Evolutionary conservation across 1,284 basidiomycete genomes (phyloP).

Genomic region (Tranzscheliella williamsii): DNA sequence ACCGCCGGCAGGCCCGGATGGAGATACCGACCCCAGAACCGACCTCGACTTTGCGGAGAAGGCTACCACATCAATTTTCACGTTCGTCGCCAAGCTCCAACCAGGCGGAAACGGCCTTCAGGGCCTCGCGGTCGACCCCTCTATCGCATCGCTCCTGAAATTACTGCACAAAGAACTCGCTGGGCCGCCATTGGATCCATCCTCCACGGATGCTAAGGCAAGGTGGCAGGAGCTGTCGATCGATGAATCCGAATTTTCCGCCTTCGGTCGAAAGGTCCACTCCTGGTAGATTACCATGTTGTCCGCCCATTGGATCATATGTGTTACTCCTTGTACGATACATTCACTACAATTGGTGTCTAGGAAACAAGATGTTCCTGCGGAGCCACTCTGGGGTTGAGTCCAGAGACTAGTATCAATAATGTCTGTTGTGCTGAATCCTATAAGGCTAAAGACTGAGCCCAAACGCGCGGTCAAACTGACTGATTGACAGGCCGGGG

Average conservation of each 20-base stretch:
- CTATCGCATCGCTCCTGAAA: conserved; percentile 1
- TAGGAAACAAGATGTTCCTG: too few relatives aligned
- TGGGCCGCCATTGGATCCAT: conserved; percentile 5
- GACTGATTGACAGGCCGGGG: too few relatives aligned
- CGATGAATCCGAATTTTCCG: conserved; percentile 2
- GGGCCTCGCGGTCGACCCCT: background rate
- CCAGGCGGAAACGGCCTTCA: background rate
- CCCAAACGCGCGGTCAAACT: too few relatives aligned
- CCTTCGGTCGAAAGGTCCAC: background rate
- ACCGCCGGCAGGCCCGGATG: conserved; percentile 69
- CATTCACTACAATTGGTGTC: too few relatives aligned
- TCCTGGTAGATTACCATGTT: background rate
- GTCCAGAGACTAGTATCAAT: too few relatives aligned
- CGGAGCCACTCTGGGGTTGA: too few relatives aligned
- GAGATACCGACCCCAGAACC: conserved; percentile 66
- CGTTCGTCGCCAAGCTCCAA: conserved; percentile 37
- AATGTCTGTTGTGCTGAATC: too few relatives aligned
- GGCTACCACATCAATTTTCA: conserved; percentile 67
- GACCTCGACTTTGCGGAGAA: conserved; percentile 85
- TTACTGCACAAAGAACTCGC: conserved; percentile 6
- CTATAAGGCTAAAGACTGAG: too few relatives aligned
- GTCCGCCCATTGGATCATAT: too few relatives aligned
- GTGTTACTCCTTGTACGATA: too few relatives aligned
- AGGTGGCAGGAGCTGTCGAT: conserved; percentile 15
- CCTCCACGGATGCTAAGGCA: background rate